Evolutionary conservation across 805 yeast genomes (phyloP).

Genomic region (Barnettozyma botsteinii): DNA sequence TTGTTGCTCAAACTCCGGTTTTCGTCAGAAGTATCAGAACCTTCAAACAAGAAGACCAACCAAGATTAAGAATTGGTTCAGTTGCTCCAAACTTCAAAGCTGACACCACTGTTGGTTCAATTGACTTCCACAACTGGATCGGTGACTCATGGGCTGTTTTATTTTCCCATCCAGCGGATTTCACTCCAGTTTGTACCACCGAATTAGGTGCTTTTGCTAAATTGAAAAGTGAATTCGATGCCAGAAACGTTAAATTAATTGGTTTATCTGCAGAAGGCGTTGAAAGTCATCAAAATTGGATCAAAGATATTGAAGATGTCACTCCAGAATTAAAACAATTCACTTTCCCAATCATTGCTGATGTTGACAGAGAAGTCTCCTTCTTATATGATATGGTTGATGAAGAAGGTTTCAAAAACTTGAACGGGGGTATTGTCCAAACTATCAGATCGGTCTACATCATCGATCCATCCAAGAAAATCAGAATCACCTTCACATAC

Average conservation of each 20-base stretch:
- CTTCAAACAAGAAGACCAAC: conserved; percentile 49
- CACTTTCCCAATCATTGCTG: conserved; percentile 88
- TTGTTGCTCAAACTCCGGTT: conserved; percentile 7
- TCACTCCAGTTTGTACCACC: conserved; percentile 95
- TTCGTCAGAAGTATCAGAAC: conserved; percentile 35
- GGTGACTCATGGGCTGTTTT: conserved; percentile 84
- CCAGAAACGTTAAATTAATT: conserved; percentile 81
- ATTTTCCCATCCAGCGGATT: conserved; percentile 94
- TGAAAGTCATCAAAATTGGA: conserved; percentile 78
- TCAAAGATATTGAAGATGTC: conserved; percentile 84
- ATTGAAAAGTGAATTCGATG: conserved; percentile 80
- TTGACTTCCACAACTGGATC: conserved; percentile 82
- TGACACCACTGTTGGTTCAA: conserved; percentile 73
- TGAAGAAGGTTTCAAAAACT: conserved; percentile 72
- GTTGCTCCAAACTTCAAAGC: conserved; percentile 86
- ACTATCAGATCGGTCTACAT: conserved; percentile 91
- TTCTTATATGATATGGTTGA: conserved; percentile 83
- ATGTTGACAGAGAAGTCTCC: conserved; percentile 78
- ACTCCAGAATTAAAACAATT: conserved; percentile 63
- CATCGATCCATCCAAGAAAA: conserved; percentile 86
- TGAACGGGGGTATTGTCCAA: conserved; percentile 66
- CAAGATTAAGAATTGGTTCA: conserved; percentile 73
- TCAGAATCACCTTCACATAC: conserved; percentile 80
- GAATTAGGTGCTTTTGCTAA: conserved; percentile 92
- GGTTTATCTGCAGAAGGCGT: conserved; percentile 86